Evolutionary conservation across 768 basidiomycete species (phyloP).

Genomic region (Rhodotorula kratochvilovae): DNA sequence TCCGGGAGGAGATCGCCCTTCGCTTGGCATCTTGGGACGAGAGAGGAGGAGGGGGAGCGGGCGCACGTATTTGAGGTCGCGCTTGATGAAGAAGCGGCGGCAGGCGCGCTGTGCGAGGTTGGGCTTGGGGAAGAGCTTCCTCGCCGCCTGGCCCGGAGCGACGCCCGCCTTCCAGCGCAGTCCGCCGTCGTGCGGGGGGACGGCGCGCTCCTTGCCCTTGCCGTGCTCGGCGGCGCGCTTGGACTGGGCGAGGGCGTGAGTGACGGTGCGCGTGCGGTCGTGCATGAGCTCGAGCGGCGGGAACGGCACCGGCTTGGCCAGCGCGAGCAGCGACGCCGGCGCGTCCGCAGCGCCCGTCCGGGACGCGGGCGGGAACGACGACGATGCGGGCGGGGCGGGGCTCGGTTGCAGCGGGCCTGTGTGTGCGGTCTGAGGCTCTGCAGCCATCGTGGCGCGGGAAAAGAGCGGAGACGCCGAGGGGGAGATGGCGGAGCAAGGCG

Average conservation of each 20-base stretch:
- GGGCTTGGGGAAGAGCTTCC: conserved; percentile 50
- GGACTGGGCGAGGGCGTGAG: conserved; percentile 16
- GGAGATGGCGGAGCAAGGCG: background rate
- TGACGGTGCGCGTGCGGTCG: conserved; percentile 14
- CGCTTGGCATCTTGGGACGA: background rate
- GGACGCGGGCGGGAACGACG: background rate
- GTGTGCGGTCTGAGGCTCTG: background rate
- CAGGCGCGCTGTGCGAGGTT: conserved; percentile 44
- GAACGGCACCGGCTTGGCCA: conserved; percentile 20
- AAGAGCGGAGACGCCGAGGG: background rate
- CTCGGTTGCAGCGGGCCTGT: too few relatives aligned
- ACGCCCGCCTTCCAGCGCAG: conserved; percentile 24
- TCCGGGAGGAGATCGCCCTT: background rate
- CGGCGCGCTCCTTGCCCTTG: conserved; percentile 9
- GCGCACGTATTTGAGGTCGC: conserved; percentile 45
- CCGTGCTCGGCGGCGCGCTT: background rate
- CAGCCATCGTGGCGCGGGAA: background rate
- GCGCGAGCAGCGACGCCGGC: background rate
- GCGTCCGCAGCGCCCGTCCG: too few relatives aligned
- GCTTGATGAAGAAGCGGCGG: conserved; percentile 48
- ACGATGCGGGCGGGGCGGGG: background rate
- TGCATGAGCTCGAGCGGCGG: conserved; percentile 29
- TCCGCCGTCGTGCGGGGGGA: too few relatives aligned
- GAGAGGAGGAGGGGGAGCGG: background rate
- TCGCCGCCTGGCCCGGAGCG: conserved; percentile 50